Base-by-base conservation (phyloP, 257 asterid genomes). In the Solanum neorickii region DNA sequence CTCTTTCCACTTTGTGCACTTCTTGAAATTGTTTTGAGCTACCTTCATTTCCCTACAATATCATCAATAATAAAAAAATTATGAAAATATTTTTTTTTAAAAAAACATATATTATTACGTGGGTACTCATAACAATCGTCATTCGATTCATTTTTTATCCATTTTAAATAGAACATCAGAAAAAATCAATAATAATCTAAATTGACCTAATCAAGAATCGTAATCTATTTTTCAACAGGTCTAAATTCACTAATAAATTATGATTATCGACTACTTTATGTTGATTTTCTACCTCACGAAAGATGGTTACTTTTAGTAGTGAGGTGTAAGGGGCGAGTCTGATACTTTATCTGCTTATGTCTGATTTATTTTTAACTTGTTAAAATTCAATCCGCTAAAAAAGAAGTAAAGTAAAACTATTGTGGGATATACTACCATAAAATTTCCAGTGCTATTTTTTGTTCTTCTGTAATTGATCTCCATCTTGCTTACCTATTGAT, bases 401-500 rank as follows among this genome's bases (percentile, higher is more conserved):
- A 35, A 23, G 65, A 88, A 15, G 10, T 49, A 8, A 65, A 29
- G 13, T 12, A 2, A 68, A 73, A 35, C n/a, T 37, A 1, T 49
- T 82, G 14, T 76, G 21, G 10, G 15, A 20, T 41, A 78, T 7
- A 37, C 69, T 86, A 92, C 94, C 94, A 87, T 73, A 75, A 75
- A 90, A 84, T 89, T 91, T 62, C 76, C 72, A 82, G 46, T 78
- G 62, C 82, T 42, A 70, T 91, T 91, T 69, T 91, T 89, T 27
- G 83, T 41, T 90, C 87, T 89, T 83, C 78, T 86, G 44, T 84
- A 86, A 92, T 87, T 92, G 85, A 70, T 88, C 83, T 92, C 93
- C 89, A 86, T 87, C 85, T 89, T 77, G 86, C 93, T 89, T 25
- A 91, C 94, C 95, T 94, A 68, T 78, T 66, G 12, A 85, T 23